These are phyloP conservation scores for Auricularia heimuer DNA, from an alignment of 768 basidiomycete genomes.

Conservation along the genomic window DNA sequence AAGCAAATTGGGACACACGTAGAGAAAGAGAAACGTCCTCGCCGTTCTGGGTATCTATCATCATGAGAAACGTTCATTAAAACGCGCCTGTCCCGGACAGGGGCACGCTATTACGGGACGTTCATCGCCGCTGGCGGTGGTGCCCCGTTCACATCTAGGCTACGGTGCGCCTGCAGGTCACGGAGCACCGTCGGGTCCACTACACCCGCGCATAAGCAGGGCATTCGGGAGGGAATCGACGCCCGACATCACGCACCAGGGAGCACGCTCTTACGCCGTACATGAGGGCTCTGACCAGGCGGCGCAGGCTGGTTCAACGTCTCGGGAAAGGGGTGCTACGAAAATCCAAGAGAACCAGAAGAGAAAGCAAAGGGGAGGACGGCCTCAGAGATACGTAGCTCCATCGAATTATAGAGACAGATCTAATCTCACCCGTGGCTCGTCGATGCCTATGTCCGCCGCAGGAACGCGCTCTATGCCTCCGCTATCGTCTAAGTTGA, in stretches of 20 bases:
- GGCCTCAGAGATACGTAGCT: not conserved
- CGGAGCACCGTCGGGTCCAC: constrained; percentile 84
- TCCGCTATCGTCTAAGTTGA: constrained; percentile 57
- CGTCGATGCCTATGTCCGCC: constrained; percentile 83
- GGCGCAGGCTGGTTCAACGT: constrained; percentile 46
- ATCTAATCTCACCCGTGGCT: constrained; percentile 16
- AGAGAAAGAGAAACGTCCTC: no score
- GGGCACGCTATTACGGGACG: not conserved
- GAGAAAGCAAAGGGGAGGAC: constrained; percentile 15
- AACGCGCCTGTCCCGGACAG: not conserved
- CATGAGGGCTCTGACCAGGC: constrained; percentile 59
- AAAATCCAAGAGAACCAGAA: constrained; percentile 8
- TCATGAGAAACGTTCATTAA: not conserved
- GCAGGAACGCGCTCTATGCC: constrained; percentile 80
- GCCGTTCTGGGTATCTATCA: not conserved
- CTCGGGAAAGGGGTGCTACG: constrained; percentile 58
- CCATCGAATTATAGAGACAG: not conserved
- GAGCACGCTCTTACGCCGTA: constrained; percentile 89
- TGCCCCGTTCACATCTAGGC: constrained; percentile 44
- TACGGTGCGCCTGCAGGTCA: constrained; percentile 80
- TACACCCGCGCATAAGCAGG: constrained; percentile 20
- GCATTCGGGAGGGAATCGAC: not conserved
- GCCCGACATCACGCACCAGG: constrained; percentile 47
- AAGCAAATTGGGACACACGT: no score
- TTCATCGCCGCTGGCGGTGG: constrained; percentile 1